Conservation (phyloP, 2,329 filamentous ascomycete species). For the Calonectria crousiana region DNA sequence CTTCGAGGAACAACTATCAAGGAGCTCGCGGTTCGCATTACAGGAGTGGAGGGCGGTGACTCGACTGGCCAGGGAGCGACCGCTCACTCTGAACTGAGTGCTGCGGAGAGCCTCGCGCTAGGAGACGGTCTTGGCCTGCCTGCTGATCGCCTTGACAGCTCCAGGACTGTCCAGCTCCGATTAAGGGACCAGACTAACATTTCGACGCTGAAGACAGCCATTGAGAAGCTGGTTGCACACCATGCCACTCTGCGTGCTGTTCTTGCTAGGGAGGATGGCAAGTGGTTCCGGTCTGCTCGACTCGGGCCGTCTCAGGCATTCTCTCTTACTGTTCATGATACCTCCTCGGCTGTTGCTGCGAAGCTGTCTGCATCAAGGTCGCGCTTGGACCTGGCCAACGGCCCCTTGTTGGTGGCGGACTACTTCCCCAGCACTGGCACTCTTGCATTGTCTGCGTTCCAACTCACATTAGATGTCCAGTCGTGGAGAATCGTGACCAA, state of each 20-base stretch:
- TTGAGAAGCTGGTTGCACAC: neutral
- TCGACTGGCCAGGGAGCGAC: neutral
- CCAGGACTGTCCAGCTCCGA: neutral
- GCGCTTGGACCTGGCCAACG: neutral
- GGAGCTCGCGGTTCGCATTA: neutral
- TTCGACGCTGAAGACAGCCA: neutral
- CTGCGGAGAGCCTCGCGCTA: neutral
- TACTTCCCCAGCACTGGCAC: neutral
- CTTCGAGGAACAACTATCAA: neutral
- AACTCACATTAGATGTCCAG: neutral
- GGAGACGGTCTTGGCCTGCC: neutral
- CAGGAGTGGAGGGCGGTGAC: neutral
- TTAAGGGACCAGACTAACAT: neutral
- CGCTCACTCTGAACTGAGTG: neutral
- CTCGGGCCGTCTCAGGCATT: neutral
- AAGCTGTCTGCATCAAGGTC: neutral
- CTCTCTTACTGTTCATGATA: neutral
- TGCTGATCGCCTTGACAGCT: neutral
- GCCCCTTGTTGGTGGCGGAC: neutral
- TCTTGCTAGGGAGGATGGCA: neutral
- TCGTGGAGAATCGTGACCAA: neutral
- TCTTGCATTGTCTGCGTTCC: neutral
- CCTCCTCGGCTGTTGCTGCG: neutral
- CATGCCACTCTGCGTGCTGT: neutral
- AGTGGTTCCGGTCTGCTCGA: neutral